Base-by-base conservation (phyloP, 768 basidiomycete species). In the Boletus rex-veris region DNA sequence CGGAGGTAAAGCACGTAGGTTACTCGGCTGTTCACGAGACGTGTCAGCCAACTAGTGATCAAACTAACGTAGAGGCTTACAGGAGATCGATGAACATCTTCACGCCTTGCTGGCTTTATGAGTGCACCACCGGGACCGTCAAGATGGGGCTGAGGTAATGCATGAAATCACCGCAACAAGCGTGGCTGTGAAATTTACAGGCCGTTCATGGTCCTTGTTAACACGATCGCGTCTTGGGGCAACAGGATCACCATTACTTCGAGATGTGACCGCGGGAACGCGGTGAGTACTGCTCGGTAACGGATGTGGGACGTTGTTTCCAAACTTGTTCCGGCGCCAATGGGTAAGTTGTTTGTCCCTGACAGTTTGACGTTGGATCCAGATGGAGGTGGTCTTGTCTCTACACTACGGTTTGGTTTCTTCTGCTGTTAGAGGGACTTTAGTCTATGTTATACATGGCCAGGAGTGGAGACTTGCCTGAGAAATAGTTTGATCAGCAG, bases 281-380 rank as follows among this genome's bases (percentile, higher is more conserved):
- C 50, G 64, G 18, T 46, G 55, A 21, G 11, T n/a, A 30, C 16
- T 39, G 30, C 21, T 58, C 2, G 37, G 49, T 24, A 39, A 42
- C 26, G 43, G 18, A 7, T 40, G 37, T 6, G 53, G 43, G 4
- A 40, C 46, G 19, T 50, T 63, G 28, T 45, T 31, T 6, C 52
- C 18, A 54, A 66, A 64, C 18, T 64, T 72, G 45, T 53, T 63
- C 43, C 67, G 8, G 52, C 47, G 18, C 71, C 71, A 26, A 70
- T 69, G 15, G 70, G 70, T 47, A 54, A 62, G 30, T 62, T 71
- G 50, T 73, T 71, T 21, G 70, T 70, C 21, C 70, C 70, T 4
- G 70, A 71, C 8, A 71, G 35, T 24, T 65, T 68, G 24, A 65
- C 16, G 11, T 54, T 63, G 15, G 65, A 54, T 31, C 59, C 65